Evolutionary conservation across 345 rosid genomes (phyloP).

Genomic region (Pugionium dolabratum): DNA sequence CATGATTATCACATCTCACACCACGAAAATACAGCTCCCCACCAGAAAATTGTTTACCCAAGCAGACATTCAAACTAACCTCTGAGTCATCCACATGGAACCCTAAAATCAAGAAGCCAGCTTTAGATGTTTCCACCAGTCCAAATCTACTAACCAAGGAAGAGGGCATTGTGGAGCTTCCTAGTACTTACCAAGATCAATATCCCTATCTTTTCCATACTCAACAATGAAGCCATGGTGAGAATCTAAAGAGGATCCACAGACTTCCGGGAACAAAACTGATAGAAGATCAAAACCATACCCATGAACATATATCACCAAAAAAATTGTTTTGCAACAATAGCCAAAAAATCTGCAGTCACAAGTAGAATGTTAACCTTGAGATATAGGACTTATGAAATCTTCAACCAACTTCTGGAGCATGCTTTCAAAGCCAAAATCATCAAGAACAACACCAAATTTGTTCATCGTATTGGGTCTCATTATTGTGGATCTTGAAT

Average conservation of each 20-base stretch:
- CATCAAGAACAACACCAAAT: slow-evolving; percentile 92
- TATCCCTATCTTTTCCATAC: slow-evolving; percentile 83
- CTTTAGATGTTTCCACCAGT: slow-evolving; percentile 12
- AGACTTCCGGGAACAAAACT: slow-evolving; percentile 90
- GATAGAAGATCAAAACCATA: slow-evolving; percentile 28
- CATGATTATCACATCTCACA: slow-evolving; percentile 81
- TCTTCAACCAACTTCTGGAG: slow-evolving; percentile 81
- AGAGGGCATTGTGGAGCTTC: slow-evolving; percentile 18
- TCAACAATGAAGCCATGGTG: slow-evolving; percentile 98
- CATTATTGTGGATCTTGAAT: slow-evolving; percentile 73
- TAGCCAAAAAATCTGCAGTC: neutral
- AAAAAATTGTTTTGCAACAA: neutral
- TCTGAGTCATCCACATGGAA: slow-evolving; percentile 99
- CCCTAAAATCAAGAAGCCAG: slow-evolving; percentile 50
- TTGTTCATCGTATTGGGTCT: slow-evolving; percentile 95
- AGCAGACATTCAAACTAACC: slow-evolving; percentile 84
- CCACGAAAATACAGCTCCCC: slow-evolving; percentile 92
- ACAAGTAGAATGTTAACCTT: slow-evolving; percentile 46
- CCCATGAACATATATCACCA: slow-evolving; percentile 16
- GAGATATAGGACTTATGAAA: slow-evolving; percentile 73
- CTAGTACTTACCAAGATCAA: slow-evolving; percentile 75
- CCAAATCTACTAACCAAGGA: slow-evolving; percentile 20
- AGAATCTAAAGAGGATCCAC: slow-evolving; percentile 83
- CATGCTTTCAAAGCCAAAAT: slow-evolving; percentile 89
- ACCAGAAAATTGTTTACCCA: slow-evolving; percentile 90